Evolutionary conservation across 371 early-diverging fungal genomes (phyloP).

Genomic region (Massospora cicadina): DNA sequence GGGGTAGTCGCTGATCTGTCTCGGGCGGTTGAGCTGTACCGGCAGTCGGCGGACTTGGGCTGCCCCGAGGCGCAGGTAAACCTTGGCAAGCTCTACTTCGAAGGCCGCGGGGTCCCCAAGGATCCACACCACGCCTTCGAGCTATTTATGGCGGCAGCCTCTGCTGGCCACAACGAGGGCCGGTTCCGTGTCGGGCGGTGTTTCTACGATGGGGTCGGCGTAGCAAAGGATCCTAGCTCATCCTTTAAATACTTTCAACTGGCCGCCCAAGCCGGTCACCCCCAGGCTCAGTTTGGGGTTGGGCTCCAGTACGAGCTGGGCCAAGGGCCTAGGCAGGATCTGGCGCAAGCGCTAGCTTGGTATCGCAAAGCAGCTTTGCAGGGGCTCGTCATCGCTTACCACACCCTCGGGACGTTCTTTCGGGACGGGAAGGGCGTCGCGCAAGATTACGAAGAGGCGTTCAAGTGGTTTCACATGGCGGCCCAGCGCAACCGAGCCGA

Average conservation of each 20-base stretch:
- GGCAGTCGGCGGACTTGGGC: constrained; percentile 38
- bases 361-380: constrained; percentile 10
- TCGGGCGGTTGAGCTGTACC: constrained; percentile 45
- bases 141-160: constrained; percentile 44
- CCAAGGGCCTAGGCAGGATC: constrained; percentile 22
- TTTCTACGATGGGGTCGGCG: constrained; percentile 50
- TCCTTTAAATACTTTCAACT: constrained; percentile 45
- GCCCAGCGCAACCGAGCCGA: constrained; percentile 48
- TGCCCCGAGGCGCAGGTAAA: constrained; percentile 54
- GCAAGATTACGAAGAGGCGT: constrained; percentile 37
- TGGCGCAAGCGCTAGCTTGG: constrained; percentile 44
- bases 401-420: constrained; percentile 58
- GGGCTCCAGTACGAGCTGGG: constrained; percentile 63
- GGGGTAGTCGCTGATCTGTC: constrained; percentile 34
- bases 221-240: constrained; percentile 23
- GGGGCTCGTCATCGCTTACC: not conserved
- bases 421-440: constrained; percentile 35
- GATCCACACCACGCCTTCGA: constrained; percentile 31
- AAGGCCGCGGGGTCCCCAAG: constrained; percentile 42
- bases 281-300: constrained; percentile 22
- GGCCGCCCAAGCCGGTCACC: constrained; percentile 24
- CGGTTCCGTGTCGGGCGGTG: constrained; percentile 53
- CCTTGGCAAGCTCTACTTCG: constrained; percentile 49
- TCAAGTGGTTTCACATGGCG: constrained; percentile 24
- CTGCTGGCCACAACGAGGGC: constrained; percentile 46